Percentiles rank a stretch among this genome's conserved stretches.
phyloP scores from a whole-genome alignment of 2,329 filamentous ascomycete species.

The Raffaelea albimanens region DNA sequence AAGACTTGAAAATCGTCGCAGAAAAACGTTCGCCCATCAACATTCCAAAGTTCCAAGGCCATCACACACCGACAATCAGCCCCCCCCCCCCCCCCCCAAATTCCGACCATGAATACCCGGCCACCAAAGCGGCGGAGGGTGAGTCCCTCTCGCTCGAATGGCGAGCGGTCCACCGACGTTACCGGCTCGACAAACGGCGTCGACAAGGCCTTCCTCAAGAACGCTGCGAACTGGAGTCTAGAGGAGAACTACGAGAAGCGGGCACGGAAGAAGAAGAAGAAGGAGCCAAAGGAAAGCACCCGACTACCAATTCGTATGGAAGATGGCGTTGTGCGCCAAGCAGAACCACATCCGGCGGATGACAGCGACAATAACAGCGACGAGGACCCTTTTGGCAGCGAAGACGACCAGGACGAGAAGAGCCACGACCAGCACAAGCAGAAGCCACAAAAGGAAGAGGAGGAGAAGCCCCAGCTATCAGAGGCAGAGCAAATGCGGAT shows the following conservation, averaged over 20 bases:
- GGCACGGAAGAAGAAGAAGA: conserved; percentile 49
- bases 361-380: conserved; percentile 30
- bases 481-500: conserved; percentile 62
- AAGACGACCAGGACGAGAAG: conserved; percentile 53
- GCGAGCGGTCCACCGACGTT: conserved; percentile 25
- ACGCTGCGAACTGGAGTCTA: conserved; percentile 76
- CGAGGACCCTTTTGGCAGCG: conserved; percentile 50
- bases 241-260: conserved; percentile 85
- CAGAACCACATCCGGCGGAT: conserved; percentile 18
- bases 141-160: conserved; percentile 40
- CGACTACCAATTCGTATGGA: conserved; percentile 79
- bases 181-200: conserved; percentile 33
- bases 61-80: no score
- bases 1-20: background rate
- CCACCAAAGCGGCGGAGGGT: conserved; percentile 50
- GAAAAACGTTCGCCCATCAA: no score
- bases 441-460: conserved; percentile 25
- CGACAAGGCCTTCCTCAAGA: conserved; percentile 61
- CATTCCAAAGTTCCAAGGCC: no score
- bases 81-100: background rate
- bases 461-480: conserved; percentile 22
- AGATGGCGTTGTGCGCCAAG: conserved; percentile 58
- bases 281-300: conserved; percentile 62
- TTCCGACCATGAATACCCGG: conserved; percentile 33
- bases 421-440: conserved; percentile 36